Conservation (phyloP, 805 yeast genomes). For the Cyberlindnera nakhonratchasimensis region DNA sequence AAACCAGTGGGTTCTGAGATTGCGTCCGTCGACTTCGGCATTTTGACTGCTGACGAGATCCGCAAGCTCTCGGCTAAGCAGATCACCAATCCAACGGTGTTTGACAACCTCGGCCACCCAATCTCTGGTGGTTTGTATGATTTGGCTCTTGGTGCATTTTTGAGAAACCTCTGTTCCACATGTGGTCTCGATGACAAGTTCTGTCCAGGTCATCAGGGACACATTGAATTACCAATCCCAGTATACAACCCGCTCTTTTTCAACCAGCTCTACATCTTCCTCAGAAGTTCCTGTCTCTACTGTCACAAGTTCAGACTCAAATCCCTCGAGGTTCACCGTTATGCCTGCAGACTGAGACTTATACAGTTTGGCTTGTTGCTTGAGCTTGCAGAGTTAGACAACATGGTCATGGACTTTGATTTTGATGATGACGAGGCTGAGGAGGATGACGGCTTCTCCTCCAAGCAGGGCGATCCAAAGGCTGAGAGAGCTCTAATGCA, state of each 20-base stretch:
- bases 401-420: constrained; percentile 39
- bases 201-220: constrained; percentile 99
- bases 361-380: constrained; percentile 85
- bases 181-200: constrained; percentile 93
- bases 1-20: constrained; percentile 96
- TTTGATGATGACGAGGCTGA: constrained; percentile 49
- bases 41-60: constrained; percentile 77
- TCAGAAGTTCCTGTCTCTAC: constrained; percentile 83
- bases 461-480: constrained; percentile 32
- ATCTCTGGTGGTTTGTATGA: constrained; percentile 92
- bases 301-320: constrained; percentile 83
- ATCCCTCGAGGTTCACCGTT: constrained; percentile 67
- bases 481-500: constrained; percentile 46
- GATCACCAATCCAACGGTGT: constrained; percentile 91
- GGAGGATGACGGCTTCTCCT: constrained; percentile 34
- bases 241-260: constrained; percentile 94
- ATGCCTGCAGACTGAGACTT: constrained; percentile 70
- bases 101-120: constrained; percentile 95
- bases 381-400: constrained; percentile 73
- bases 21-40: constrained; percentile 86
- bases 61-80: constrained; percentile 89
- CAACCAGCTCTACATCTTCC: constrained; percentile 79
- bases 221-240: constrained; percentile 93
- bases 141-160: constrained; percentile 90
- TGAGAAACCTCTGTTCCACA: constrained; percentile 81